Evolutionary conservation across 768 basidiomycete genomes (phyloP).

Genomic region (Dentipellis sp.): DNA sequence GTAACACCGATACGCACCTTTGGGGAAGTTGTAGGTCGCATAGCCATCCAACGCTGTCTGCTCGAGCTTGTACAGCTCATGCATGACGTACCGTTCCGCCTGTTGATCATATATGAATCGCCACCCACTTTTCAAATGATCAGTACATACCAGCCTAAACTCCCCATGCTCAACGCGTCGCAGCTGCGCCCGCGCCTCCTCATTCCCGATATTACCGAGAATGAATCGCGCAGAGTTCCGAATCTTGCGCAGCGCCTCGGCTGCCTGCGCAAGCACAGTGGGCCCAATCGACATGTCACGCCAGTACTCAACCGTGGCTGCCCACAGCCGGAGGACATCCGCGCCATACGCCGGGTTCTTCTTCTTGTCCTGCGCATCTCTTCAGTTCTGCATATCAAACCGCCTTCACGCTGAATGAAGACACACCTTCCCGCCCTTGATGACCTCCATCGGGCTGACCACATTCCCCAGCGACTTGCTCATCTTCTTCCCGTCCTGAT

Average conservation of each 20-base stretch:
- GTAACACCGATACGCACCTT: slow-evolving; percentile 40
- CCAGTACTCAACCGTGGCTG: slow-evolving; percentile 83
- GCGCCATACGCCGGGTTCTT: slow-evolving; percentile 76
- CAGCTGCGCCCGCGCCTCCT: slow-evolving; percentile 17
- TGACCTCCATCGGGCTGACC: slow-evolving; percentile 71
- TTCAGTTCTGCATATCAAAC: not conserved
- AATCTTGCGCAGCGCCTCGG: slow-evolving; percentile 73
- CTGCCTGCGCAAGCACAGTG: slow-evolving; percentile 62
- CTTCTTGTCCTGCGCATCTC: slow-evolving; percentile 46
- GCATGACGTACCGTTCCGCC: slow-evolving; percentile 83
- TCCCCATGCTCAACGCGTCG: slow-evolving; percentile 34
- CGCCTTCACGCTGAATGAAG: not conserved
- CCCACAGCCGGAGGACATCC: slow-evolving; percentile 86
- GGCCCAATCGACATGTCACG: slow-evolving; percentile 83
- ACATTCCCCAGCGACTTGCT: slow-evolving; percentile 96
- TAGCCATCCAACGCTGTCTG: slow-evolving; percentile 60
- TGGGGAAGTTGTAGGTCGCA: slow-evolving; percentile 66
- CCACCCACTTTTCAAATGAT: not conserved
- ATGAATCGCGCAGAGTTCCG: slow-evolving; percentile 83
- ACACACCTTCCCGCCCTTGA: slow-evolving; percentile 68
- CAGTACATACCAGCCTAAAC: slow-evolving; percentile 52
- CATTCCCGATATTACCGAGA: slow-evolving; percentile 62
- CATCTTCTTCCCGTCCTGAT: slow-evolving; percentile 89
- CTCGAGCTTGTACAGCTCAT: slow-evolving; percentile 72
- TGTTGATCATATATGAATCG: slow-evolving; percentile 23